These are phyloP conservation scores for Tausonia pullulans DNA, from an alignment of 1,284 basidiomycete genomes.

Conservation along the genomic window DNA sequence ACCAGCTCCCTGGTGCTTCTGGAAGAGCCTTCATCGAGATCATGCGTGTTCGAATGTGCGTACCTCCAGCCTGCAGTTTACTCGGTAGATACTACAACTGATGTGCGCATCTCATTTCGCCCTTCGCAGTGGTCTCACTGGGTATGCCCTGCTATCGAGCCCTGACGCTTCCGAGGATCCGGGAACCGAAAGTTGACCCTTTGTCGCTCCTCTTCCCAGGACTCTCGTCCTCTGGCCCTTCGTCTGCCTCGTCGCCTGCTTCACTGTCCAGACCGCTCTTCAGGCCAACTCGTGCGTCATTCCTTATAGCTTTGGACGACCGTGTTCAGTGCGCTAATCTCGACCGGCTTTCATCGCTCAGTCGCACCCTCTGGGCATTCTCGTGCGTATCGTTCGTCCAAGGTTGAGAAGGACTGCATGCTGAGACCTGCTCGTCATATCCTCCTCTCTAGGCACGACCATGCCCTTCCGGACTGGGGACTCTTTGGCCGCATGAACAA, in stretches of 20 bases:
- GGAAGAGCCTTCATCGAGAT: conserved; percentile 64
- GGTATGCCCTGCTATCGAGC: too few relatives aligned
- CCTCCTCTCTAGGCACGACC: conserved; percentile 22
- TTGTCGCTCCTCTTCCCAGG: conserved; percentile 37
- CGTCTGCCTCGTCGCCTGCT: conserved; percentile 45
- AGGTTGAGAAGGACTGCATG: background rate
- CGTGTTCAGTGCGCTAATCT: too few relatives aligned
- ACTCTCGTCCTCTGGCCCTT: conserved; percentile 57
- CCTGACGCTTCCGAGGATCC: too few relatives aligned
- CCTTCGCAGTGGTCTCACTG: too few relatives aligned
- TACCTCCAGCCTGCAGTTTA: too few relatives aligned
- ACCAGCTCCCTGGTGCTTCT: conserved; percentile 45
- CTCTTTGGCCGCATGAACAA: conserved; percentile 61
- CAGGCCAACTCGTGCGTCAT: conserved; percentile 57
- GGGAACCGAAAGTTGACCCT: too few relatives aligned
- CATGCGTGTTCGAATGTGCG: conserved; percentile 59
- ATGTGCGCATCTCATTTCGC: too few relatives aligned
- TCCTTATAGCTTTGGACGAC: too few relatives aligned
- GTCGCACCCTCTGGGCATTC: conserved; percentile 75
- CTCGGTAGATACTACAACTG: too few relatives aligned
- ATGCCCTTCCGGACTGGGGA: conserved; percentile 66
- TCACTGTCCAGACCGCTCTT: conserved; percentile 63
- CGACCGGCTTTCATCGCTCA: too few relatives aligned
- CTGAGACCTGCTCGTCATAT: background rate
- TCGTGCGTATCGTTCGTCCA: conserved; percentile 42